phyloP scores from a whole-genome alignment of 1,284 basidiomycete species.

The Malassezia arunalokei region DNA sequence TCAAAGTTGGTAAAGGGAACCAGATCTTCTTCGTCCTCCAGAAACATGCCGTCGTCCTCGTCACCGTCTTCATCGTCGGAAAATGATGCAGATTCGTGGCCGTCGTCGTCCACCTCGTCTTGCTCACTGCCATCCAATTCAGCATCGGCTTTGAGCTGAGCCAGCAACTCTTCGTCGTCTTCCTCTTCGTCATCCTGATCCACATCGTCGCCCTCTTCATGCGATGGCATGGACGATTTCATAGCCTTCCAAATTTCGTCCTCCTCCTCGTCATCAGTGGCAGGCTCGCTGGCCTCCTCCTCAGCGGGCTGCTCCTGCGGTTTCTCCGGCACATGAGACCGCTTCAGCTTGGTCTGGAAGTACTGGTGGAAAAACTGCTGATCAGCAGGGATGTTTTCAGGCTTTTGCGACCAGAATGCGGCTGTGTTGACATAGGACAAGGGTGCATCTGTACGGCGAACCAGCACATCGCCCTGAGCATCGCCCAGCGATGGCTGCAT shows the following conservation, averaged over 20 bases:
- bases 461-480: slow-evolving; percentile 50
- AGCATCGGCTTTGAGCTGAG: slow-evolving; percentile 20
- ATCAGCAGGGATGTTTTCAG: slow-evolving; percentile 70
- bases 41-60: slow-evolving; percentile 28
- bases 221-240: slow-evolving; percentile 48
- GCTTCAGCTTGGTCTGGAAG: slow-evolving; percentile 42
- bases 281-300: slow-evolving; percentile 18
- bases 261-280: slow-evolving; percentile 40
- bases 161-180: slow-evolving; percentile 18
- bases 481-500: slow-evolving; percentile 73
- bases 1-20: slow-evolving; percentile 23
- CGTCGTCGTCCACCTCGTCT: slow-evolving; percentile 2
- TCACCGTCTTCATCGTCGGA: slow-evolving; percentile 22
- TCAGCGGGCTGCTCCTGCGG: slow-evolving; percentile 45
- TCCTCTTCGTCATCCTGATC: slow-evolving; percentile 25
- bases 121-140: slow-evolving; percentile 11
- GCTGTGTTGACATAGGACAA: slow-evolving; percentile 61
- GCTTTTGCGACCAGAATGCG: slow-evolving; percentile 62
- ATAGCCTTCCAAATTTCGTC: slow-evolving; percentile 49
- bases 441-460: slow-evolving; percentile 51
- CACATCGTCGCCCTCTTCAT: slow-evolving; percentile 53
- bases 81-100: slow-evolving; percentile 7
- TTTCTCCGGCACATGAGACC: slow-evolving; percentile 13
- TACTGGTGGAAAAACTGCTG: slow-evolving; percentile 48
- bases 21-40: slow-evolving; percentile 44